A percentile compares a stretch with the other conserved stretches of the same genome.
Evolutionary conservation across 139 green algal species (phyloP).

Genomic region (Astrephomene gubernaculifera): DNA sequence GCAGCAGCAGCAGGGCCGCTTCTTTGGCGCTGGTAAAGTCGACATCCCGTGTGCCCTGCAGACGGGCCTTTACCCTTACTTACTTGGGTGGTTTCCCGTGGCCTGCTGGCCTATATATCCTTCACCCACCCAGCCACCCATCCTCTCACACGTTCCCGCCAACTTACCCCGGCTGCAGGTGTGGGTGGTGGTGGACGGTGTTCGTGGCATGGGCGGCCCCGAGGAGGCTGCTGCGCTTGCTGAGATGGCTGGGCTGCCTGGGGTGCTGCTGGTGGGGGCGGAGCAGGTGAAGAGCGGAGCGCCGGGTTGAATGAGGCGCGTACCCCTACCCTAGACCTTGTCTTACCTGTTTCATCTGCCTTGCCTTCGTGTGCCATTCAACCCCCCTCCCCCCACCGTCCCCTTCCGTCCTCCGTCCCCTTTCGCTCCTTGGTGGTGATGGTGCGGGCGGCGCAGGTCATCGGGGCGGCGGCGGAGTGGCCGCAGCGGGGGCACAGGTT

Average conservation of each 20-base stretch:
- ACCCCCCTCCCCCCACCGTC: too few relatives aligned
- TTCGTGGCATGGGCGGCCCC: constrained; percentile 13
- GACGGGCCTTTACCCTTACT: too few relatives aligned
- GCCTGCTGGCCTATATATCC: not conserved
- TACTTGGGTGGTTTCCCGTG: not conserved
- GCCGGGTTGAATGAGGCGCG: too few relatives aligned
- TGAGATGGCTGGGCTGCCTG: constrained; percentile 21
- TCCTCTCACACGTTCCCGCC: not conserved
- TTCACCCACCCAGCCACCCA: not conserved
- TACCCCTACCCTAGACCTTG: too few relatives aligned
- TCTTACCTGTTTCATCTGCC: too few relatives aligned
- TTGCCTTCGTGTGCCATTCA: too few relatives aligned
- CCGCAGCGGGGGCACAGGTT: constrained; percentile 3
- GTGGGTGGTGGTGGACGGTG: constrained; percentile 16
- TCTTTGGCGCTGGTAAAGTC: not conserved
- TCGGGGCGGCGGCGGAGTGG: constrained; percentile 9
- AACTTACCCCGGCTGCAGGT: not conserved
- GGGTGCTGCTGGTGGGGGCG: constrained; percentile 12
- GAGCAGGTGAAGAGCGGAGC: constrained; percentile 17
- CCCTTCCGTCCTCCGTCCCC: too few relatives aligned
- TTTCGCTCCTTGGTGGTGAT: too few relatives aligned
- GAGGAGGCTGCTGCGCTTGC: constrained; percentile 20
- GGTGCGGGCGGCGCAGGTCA: not conserved
- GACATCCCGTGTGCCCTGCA: not conserved
- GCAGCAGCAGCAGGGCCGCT: not conserved